Conservation (phyloP, 1,284 basidiomycete genomes). For the Leccinum fuscescens region DNA sequence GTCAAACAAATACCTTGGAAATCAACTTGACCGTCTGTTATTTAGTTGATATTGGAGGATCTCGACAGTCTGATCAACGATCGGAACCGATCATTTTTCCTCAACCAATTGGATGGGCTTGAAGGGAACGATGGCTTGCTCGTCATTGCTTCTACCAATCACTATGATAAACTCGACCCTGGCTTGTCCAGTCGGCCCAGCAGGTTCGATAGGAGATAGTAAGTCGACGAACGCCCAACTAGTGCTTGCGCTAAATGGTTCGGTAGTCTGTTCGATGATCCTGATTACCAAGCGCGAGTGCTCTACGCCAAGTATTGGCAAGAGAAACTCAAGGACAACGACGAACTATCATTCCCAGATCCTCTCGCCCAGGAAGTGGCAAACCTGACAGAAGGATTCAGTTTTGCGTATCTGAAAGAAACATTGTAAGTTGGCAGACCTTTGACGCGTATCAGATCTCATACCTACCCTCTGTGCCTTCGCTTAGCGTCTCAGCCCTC, state of each 20-base stretch:
- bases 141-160: conserved; percentile 80
- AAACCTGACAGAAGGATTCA: conserved; percentile 60
- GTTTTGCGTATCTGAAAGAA: conserved; percentile 83
- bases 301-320: conserved; percentile 78
- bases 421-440: conserved; percentile 59
- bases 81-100: conserved; percentile 76
- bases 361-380: conserved; percentile 59
- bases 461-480: not conserved
- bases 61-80: conserved; percentile 79
- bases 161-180: conserved; percentile 75
- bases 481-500: conserved; percentile 57
- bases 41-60: conserved; percentile 64
- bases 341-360: conserved; percentile 64
- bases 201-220: conserved; percentile 85
- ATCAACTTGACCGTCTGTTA: not conserved
- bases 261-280: conserved; percentile 63
- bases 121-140: conserved; percentile 76
- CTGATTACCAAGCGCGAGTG: conserved; percentile 57
- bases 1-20: not conserved
- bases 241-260: not conserved
- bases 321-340: conserved; percentile 61
- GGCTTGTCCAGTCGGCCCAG: conserved; percentile 74
- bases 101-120: conserved; percentile 78
- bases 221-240: conserved; percentile 29
- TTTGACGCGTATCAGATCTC: not conserved